These are phyloP conservation scores for Hericium rajendrae DNA, from an alignment of 768 basidiomycete species.

Conservation along the genomic window DNA sequence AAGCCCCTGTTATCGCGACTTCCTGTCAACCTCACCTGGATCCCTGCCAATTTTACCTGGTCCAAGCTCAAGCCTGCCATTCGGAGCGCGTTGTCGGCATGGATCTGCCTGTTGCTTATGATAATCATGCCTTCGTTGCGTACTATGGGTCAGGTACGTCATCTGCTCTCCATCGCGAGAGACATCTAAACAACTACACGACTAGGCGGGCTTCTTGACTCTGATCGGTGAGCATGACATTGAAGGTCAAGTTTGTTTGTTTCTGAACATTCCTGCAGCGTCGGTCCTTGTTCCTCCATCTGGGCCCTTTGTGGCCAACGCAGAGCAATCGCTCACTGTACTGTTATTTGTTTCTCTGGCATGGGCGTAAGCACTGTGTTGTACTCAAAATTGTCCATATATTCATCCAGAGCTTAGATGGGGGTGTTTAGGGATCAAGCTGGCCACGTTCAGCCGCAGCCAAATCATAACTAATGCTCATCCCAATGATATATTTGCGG, in stretches of 20 bases:
- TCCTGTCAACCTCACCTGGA: constrained; percentile 40
- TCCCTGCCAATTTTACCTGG: constrained; percentile 46
- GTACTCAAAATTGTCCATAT: not conserved
- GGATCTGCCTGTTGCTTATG: constrained; percentile 51
- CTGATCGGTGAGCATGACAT: constrained; percentile 36
- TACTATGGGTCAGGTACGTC: constrained; percentile 48
- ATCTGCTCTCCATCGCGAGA: not conserved
- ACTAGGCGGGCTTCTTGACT: constrained; percentile 55
- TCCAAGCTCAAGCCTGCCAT: constrained; percentile 53
- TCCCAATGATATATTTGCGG: constrained; percentile 32
- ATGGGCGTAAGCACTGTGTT: constrained; percentile 39
- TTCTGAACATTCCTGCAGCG: constrained; percentile 25
- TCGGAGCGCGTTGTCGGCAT: constrained; percentile 52
- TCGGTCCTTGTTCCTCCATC: constrained; percentile 56
- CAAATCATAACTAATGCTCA: constrained; percentile 31
- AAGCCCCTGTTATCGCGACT: not conserved
- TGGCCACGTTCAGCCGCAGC: constrained; percentile 48
- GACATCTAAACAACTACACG: not conserved
- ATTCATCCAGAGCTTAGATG: constrained; percentile 32
- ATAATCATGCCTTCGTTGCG: constrained; percentile 39
- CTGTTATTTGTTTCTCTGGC: constrained; percentile 35
- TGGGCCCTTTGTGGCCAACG: constrained; percentile 57
- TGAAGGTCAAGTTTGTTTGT: not conserved
- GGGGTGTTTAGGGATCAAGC: constrained; percentile 53
- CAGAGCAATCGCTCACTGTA: constrained; percentile 55